phyloP scores from a whole-genome alignment of 2,329 filamentous ascomycete species.

The Zalaria obscura region DNA sequence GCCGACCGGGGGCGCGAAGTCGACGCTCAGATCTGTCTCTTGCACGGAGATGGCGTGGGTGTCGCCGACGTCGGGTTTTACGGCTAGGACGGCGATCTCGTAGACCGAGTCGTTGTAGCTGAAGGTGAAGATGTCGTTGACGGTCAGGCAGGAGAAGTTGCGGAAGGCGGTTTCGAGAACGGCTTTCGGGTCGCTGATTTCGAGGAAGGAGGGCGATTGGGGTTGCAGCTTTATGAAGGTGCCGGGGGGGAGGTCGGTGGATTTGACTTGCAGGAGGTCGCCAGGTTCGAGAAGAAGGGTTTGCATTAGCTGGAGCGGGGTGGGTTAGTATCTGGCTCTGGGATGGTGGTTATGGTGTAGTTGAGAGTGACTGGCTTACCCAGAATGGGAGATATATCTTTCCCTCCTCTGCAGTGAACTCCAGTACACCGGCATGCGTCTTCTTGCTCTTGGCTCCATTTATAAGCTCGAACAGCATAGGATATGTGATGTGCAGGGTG shows the following conservation, averaged over 20 bases:
- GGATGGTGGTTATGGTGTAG: background rate
- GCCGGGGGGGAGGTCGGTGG: slow-evolving; percentile 80
- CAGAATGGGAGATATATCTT: slow-evolving; percentile 93
- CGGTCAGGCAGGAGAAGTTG: slow-evolving; percentile 86
- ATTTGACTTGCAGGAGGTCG: slow-evolving; percentile 89
- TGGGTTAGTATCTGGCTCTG: background rate
- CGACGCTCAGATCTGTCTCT: slow-evolving; percentile 91
- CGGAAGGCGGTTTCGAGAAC: slow-evolving; percentile 94
- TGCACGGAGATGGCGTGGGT: slow-evolving; percentile 82
- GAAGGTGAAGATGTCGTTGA: slow-evolving; percentile 91
- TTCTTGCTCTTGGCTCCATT: slow-evolving; percentile 70
- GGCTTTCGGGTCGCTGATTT: slow-evolving; percentile 93
- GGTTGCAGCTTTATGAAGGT: slow-evolving; percentile 93
- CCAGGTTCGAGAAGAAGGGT: slow-evolving; percentile 79
- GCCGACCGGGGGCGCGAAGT: slow-evolving; percentile 86
- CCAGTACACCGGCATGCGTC: slow-evolving; percentile 87
- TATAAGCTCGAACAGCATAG: slow-evolving; percentile 89
- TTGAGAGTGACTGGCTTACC: slow-evolving; percentile 35
- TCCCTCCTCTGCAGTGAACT: slow-evolving; percentile 95
- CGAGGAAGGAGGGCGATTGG: slow-evolving; percentile 83
- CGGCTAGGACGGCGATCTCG: slow-evolving; percentile 83
- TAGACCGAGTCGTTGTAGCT: slow-evolving; percentile 91
- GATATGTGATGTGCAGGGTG: slow-evolving; percentile 89
- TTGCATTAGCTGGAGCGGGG: slow-evolving; percentile 61
- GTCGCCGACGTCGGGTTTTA: slow-evolving; percentile 71